Base-by-base conservation (phyloP, 177 flowering plant species). In the Vitis hybrid region DNA sequence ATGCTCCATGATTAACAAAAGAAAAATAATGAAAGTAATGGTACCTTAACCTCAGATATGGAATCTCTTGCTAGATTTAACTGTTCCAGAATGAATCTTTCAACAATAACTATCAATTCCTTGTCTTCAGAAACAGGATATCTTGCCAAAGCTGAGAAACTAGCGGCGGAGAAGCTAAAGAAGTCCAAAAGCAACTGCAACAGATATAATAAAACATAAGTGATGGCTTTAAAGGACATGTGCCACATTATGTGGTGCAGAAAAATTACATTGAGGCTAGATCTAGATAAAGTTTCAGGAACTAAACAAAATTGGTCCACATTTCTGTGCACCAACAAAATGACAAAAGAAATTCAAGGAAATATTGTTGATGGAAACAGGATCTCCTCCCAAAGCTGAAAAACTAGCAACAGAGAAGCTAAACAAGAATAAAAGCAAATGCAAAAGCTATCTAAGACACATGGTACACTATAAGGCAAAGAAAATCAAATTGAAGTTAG, bases 141-240 rank as follows among this genome's bases (percentile, higher is more conserved):
- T 75, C 71, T 87, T 62, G 78, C 68, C 75, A 95, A 66, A 70
- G 82, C 78, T 62, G 82, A 77, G 72, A 82, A 80, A 75, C 72
- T 69, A 57, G 84, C 73, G 70, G 82, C 82, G 21, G 84, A 83
- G 79, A 87, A 85, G 66, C 73, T 77, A 76, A 93, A 73, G 51
- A 82, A 59, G 60, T 85, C 86, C 78, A 84, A 75, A 66, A 95
- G 86, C 75, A 95, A 78, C 99, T 93, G 94, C 84, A 83, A 70
- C 70, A 79, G 50, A 56, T 6, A 27, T 27, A 27, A 27, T 27
- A 27, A 27, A 27, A 27, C 4, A 27, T 27, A 27, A 27, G 30
- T 27, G 30, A 27, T 27, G 30, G 30, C 30, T 27, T 27, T 49
- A 12, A n/a, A 57, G 48, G 50, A 19, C 24, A 21, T 35, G 32